phyloP scores from a whole-genome alignment of 257 asterid species.

The Solanum clarkiae region DNA sequence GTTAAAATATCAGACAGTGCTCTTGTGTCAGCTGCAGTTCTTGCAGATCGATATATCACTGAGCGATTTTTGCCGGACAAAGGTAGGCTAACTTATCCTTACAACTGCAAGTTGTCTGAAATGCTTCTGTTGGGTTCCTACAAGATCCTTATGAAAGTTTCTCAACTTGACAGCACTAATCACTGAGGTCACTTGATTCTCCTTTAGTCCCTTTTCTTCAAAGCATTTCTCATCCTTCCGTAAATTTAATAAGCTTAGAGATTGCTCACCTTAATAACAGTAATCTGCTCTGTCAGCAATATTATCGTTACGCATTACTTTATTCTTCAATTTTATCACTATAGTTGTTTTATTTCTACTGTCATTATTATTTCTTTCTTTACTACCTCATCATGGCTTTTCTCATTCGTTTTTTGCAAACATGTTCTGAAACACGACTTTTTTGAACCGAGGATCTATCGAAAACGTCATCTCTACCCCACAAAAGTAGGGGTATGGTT shows the following conservation, averaged over 20 bases:
- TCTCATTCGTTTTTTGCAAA: not conserved
- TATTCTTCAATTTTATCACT: not conserved
- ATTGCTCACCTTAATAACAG: not conserved
- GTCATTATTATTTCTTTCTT: not conserved
- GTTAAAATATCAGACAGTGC: slow-evolving; percentile 90
- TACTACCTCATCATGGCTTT: not conserved
- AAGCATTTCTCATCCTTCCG: not conserved
- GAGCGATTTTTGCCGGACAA: slow-evolving; percentile 90
- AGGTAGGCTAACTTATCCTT: slow-evolving; percentile 28
- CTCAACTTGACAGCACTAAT: not conserved
- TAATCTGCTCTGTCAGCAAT: not conserved
- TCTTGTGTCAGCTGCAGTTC: slow-evolving; percentile 82
- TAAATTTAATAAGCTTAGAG: not conserved
- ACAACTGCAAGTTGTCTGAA: not conserved
- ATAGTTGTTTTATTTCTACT: not conserved
- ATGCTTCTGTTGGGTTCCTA: not conserved
- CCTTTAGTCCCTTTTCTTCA: not conserved
- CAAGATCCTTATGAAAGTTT: not conserved
- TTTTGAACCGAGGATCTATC: not conserved
- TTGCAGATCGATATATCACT: slow-evolving; percentile 79
- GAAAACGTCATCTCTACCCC: not conserved
- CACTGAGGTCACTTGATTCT: not conserved
- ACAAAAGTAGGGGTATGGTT: not conserved
- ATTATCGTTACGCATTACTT: not conserved
- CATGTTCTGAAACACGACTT: not conserved